Percentiles rank a stretch among this genome's conserved stretches.
phyloP scores from a whole-genome alignment of 495 filamentous ascomycete genomes.

The Talaromyces liani region DNA sequence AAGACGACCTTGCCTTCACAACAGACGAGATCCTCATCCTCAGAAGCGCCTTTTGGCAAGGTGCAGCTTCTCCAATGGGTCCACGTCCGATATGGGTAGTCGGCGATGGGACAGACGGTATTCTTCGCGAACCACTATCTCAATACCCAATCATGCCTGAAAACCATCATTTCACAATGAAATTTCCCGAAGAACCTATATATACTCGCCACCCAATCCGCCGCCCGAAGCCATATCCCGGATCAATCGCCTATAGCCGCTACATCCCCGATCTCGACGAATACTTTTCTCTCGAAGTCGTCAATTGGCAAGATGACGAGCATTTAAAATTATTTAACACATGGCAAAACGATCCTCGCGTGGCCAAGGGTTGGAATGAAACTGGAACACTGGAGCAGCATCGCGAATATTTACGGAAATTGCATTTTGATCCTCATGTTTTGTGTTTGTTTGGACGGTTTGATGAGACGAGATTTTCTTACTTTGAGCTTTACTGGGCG shows the following conservation, averaged over 20 bases:
- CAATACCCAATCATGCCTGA: constrained; percentile 47
- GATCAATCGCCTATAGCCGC: constrained; percentile 57
- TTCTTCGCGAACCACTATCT: constrained; percentile 22
- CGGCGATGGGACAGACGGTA: constrained; percentile 28
- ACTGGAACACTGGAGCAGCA: constrained; percentile 58
- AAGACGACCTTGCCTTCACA: neutral
- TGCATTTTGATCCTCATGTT: constrained; percentile 56
- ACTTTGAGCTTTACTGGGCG: constrained; percentile 67
- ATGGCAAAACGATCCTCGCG: constrained; percentile 67
- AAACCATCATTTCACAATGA: constrained; percentile 47
- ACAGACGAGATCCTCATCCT: constrained; percentile 28
- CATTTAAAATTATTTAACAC: constrained; percentile 56
- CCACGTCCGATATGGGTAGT: constrained; percentile 52
- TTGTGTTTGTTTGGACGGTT: constrained; percentile 56
- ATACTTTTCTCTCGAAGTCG: constrained; percentile 57
- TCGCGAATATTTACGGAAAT: constrained; percentile 49
- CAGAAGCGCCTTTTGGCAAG: constrained; percentile 59
- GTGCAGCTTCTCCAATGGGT: constrained; percentile 57
- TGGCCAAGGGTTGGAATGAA: constrained; percentile 63
- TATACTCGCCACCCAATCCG: constrained; percentile 53
- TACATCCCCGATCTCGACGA: constrained; percentile 60
- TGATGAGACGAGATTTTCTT: constrained; percentile 53
- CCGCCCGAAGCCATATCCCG: constrained; percentile 51
- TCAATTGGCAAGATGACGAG: constrained; percentile 44
- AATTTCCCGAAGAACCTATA: constrained; percentile 36